phyloP scores from a whole-genome alignment of 148 eudicot species.

The Euryodendron excelsum region DNA sequence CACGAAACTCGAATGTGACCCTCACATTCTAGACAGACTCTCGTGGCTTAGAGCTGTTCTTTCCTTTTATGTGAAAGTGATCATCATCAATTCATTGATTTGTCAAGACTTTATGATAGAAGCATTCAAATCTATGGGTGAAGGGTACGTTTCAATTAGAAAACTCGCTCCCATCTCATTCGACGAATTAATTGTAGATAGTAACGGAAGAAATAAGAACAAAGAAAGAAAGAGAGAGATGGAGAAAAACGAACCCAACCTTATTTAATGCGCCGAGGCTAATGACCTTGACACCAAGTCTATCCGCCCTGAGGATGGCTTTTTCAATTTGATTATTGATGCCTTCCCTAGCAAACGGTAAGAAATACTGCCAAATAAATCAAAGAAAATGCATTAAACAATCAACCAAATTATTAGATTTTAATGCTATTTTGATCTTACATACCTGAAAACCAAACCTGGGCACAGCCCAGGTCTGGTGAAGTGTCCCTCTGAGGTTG shows the following conservation, averaged over 20 bases:
- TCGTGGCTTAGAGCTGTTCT: neutral
- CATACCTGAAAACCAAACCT: slow-evolving; percentile 62
- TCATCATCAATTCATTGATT: neutral
- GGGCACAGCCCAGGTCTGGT: slow-evolving; percentile 49
- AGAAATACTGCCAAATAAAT: slow-evolving; percentile 31
- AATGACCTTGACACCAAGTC: slow-evolving; percentile 49
- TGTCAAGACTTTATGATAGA: neutral
- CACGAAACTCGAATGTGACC: too few species aligned
- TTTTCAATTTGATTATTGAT: slow-evolving; percentile 52
- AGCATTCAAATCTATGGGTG: too few species aligned
- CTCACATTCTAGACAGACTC: neutral
- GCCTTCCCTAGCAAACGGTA: slow-evolving; percentile 54
- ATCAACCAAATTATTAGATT: neutral
- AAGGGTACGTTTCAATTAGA: neutral
- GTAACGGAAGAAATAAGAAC: neutral
- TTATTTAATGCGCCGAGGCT: slow-evolving; percentile 58
- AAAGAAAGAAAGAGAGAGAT: neutral
- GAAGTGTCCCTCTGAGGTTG: slow-evolving; percentile 38
- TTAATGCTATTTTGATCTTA: neutral
- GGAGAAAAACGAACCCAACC: slow-evolving; percentile 22
- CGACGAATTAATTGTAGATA: neutral
- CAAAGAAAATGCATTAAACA: neutral
- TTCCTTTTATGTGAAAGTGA: neutral
- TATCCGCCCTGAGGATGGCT: slow-evolving; percentile 52
- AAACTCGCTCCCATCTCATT: neutral